These are phyloP conservation scores for Lobosporangium transversale DNA, from an alignment of 192 early-diverging fungal genomes.

Conservation along the genomic window DNA sequence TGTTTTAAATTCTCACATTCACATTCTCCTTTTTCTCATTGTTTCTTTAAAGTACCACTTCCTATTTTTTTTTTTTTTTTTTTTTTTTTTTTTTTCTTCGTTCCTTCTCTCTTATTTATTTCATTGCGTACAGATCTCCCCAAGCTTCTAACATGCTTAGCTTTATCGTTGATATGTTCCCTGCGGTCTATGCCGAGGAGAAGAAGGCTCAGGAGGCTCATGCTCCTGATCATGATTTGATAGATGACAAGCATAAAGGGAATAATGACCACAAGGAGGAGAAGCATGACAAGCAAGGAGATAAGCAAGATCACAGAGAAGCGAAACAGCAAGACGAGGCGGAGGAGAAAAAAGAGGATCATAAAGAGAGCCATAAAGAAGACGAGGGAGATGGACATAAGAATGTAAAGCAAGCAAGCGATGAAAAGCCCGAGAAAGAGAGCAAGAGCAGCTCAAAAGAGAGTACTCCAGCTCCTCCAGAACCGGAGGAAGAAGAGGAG, in stretches of 20 bases:
- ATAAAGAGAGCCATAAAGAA: not conserved
- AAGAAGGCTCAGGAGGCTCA: constrained; percentile 35
- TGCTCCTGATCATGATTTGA: not conserved
- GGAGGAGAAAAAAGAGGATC: not conserved
- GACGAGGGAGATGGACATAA: not conserved
- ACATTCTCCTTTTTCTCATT: not conserved
- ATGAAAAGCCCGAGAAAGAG: not conserved
- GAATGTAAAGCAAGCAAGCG: not conserved
- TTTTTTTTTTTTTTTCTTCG: not conserved
- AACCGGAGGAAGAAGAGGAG: constrained; percentile 59
- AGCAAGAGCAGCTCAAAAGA: not conserved
- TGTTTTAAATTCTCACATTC: too few species aligned
- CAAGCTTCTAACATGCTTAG: constrained; percentile 30
- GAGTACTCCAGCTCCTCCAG: not conserved
- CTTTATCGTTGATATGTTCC: constrained; percentile 60
- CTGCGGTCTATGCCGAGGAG: constrained; percentile 73
- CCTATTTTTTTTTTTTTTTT: not conserved
- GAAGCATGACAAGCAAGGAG: not conserved
- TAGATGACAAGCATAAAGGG: not conserved
- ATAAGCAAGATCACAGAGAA: constrained; percentile 31
- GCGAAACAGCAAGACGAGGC: constrained; percentile 64
- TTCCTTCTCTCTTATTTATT: not conserved
- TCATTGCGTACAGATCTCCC: not conserved
- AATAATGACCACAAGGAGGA: not conserved
- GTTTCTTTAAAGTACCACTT: not conserved